A percentile compares a stretch with the other conserved stretches of the same genome.
Conservation (phyloP, 306 rosid genomes). For the Argentina anserina region DNA sequence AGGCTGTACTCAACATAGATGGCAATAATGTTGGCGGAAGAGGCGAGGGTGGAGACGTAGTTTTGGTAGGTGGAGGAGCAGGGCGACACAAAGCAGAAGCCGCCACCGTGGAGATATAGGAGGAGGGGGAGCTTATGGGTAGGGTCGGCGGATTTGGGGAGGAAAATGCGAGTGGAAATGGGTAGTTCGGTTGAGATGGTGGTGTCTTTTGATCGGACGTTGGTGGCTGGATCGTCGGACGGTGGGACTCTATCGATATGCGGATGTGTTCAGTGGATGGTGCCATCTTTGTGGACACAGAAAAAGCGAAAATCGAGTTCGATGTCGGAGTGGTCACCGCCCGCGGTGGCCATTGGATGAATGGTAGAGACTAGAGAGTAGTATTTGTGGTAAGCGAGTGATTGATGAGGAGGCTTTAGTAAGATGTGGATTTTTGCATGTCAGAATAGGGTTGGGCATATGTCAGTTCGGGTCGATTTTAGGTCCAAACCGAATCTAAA, state of each 20-base stretch:
- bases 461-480: too few relatives aligned
- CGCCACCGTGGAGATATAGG: slow-evolving; percentile 39
- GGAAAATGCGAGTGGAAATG: slow-evolving; percentile 33
- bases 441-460: too few relatives aligned
- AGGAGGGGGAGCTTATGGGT: slow-evolving; percentile 19
- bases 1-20: slow-evolving; percentile 41
- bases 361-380: not conserved
- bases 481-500: too few relatives aligned
- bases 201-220: slow-evolving; percentile 28
- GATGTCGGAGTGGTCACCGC: not conserved
- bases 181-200: slow-evolving; percentile 22
- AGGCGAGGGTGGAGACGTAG: slow-evolving; percentile 17
- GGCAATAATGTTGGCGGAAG: slow-evolving; percentile 23
- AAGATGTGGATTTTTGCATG: too few relatives aligned
- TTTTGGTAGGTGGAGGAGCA: slow-evolving; percentile 22
- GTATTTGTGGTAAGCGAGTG: not conserved
- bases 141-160: slow-evolving; percentile 4
- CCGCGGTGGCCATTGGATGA: not conserved
- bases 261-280: slow-evolving; percentile 1
- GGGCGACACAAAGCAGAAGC: slow-evolving; percentile 31
- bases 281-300: slow-evolving; percentile 17
- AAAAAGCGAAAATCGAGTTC: slow-evolving; percentile 8
- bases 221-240: slow-evolving; percentile 17
- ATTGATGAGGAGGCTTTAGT: not conserved
- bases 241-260: not conserved